These are phyloP conservation scores for Pythium scleroteichum DNA, from an alignment of 352 stramenopile genomes.

Conservation along the genomic window DNA sequence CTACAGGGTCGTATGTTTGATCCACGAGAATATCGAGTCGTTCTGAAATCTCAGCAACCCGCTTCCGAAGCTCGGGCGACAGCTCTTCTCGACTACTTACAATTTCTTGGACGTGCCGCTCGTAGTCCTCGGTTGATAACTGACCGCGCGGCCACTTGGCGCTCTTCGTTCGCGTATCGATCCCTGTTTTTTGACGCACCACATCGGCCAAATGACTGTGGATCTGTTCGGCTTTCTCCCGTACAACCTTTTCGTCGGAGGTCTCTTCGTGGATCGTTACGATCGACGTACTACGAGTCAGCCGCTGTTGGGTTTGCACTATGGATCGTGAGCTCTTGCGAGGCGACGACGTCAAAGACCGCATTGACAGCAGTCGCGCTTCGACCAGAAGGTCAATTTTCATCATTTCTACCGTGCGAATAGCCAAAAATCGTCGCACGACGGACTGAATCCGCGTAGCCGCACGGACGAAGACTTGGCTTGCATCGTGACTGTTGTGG, in stretches of 20 bases:
- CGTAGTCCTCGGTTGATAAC: slow-evolving; percentile 32
- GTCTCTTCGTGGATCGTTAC: slow-evolving; percentile 3
- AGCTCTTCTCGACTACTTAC: slow-evolving; percentile 31
- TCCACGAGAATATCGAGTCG: slow-evolving; percentile 36
- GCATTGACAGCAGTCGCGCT: slow-evolving; percentile 36
- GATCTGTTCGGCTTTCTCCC: slow-evolving; percentile 12
- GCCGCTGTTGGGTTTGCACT: not conserved
- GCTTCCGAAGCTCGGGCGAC: slow-evolving; percentile 32
- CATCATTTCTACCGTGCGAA: slow-evolving; percentile 36
- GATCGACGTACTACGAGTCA: slow-evolving; percentile 20
- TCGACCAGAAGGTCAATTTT: slow-evolving; percentile 61
- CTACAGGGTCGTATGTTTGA: slow-evolving; percentile 42
- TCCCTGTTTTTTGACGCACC: slow-evolving; percentile 18
- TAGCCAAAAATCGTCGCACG: slow-evolving; percentile 48
- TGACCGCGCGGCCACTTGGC: slow-evolving; percentile 21
- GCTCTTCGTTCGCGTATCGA: slow-evolving; percentile 23
- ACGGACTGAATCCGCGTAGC: slow-evolving; percentile 47
- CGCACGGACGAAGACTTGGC: not conserved
- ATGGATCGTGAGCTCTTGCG: not conserved
- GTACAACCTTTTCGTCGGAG: slow-evolving; percentile 10
- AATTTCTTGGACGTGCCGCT: slow-evolving; percentile 31
- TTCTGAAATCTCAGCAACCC: slow-evolving; percentile 43
- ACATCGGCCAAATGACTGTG: slow-evolving; percentile 19
- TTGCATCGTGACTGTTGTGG: not conserved
- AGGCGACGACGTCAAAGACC: slow-evolving; percentile 1